phyloP scores from a whole-genome alignment of 148 eudicot species.

The Vaccinium vitisidaea region DNA sequence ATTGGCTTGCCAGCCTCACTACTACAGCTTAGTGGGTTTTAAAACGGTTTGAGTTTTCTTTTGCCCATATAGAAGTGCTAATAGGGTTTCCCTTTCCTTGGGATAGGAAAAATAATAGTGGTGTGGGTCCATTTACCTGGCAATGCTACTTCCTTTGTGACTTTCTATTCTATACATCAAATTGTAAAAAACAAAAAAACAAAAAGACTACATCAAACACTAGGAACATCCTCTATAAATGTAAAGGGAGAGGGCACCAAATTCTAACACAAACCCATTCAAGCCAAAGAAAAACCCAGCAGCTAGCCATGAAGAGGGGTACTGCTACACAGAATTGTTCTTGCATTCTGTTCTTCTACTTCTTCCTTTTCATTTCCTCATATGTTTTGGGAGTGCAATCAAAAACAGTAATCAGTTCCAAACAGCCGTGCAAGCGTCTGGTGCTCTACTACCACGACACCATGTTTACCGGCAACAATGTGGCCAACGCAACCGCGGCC shows the following conservation, averaged over 20 bases:
- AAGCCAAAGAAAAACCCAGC: not conserved
- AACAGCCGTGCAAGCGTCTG: slow-evolving; percentile 30
- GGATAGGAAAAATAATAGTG: too few relatives aligned
- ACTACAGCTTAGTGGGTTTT: too few relatives aligned
- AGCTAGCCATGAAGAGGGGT: not conserved
- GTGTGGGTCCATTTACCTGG: too few relatives aligned
- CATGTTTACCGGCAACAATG: slow-evolving; percentile 24
- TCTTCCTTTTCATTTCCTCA: slow-evolving; percentile 1
- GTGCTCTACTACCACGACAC: slow-evolving; percentile 35
- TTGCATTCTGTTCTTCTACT: not conserved
- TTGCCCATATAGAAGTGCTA: too few relatives aligned
- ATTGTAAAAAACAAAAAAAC: not conserved
- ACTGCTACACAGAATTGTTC: not conserved
- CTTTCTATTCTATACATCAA: too few relatives aligned
- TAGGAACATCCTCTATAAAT: not conserved
- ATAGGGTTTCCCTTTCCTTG: too few relatives aligned
- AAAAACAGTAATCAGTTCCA: not conserved
- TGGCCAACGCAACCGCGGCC: slow-evolving; percentile 27
- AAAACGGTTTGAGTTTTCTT: too few relatives aligned
- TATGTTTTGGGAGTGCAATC: not conserved
- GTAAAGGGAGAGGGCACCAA: not conserved
- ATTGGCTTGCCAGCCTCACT: too few relatives aligned
- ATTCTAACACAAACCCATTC: not conserved
- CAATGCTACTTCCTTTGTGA: too few relatives aligned
- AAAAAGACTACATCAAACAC: not conserved